These are phyloP conservation scores for Colletotrichum sp. DNA, from an alignment of 2,329 filamentous ascomycete species.

Conservation along the genomic window DNA sequence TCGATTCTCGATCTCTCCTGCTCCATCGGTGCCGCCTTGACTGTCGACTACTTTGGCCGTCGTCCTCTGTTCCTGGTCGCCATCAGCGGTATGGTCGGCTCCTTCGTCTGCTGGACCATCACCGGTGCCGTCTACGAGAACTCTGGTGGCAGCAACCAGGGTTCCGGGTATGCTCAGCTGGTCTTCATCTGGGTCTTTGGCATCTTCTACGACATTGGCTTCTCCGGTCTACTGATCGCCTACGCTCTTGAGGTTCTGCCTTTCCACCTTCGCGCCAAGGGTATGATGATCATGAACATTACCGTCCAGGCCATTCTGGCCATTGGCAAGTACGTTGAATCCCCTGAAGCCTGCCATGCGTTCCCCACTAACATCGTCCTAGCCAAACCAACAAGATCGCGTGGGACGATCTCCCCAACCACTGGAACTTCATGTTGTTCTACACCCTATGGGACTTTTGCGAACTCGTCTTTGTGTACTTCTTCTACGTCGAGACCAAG, in stretches of 20 bases:
- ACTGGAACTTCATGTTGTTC: conserved; percentile 72
- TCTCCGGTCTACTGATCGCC: conserved; percentile 61
- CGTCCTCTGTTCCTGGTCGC: conserved; percentile 59
- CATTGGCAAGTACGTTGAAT: conserved; percentile 59
- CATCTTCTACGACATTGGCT: conserved; percentile 65
- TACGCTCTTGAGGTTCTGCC: conserved; percentile 66
- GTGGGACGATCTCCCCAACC: conserved; percentile 61
- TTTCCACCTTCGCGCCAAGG: conserved; percentile 62
- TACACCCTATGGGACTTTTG: conserved; percentile 68
- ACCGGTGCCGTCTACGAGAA: conserved; percentile 58
- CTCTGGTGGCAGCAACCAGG: conserved; percentile 43
- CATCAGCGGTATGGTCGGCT: conserved; percentile 52
- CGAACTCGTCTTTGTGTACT: conserved; percentile 67
- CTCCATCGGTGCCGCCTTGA: conserved; percentile 57
- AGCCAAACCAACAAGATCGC: conserved; percentile 69
- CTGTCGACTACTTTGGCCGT: conserved; percentile 55
- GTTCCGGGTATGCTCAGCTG: conserved; percentile 59
- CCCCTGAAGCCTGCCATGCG: background rate
- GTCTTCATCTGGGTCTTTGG: conserved; percentile 66
- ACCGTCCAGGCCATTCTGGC: conserved; percentile 66
- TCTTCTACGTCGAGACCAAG: conserved; percentile 74
- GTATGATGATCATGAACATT: conserved; percentile 70
- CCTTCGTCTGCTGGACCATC: conserved; percentile 57
- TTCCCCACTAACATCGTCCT: background rate
- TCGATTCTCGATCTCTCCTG: conserved; percentile 64